Evolutionary conservation across 805 yeast species (phyloP).

Genomic region (Candida orba): DNA sequence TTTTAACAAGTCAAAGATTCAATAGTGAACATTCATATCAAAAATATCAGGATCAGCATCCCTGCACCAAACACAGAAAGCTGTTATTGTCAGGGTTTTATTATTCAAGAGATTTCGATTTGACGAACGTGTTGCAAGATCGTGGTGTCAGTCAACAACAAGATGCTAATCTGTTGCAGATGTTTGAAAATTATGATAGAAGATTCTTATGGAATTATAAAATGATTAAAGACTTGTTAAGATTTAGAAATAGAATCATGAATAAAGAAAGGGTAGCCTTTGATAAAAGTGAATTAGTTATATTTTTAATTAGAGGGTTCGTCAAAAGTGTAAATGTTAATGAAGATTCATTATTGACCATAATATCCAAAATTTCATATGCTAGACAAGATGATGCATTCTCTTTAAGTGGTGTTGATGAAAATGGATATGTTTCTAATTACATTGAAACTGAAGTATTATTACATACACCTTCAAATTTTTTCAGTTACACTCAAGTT

Average conservation of each 20-base stretch:
- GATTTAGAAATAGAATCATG: slow-evolving; percentile 63
- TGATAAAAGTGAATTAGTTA: slow-evolving; percentile 65
- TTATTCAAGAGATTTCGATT: slow-evolving; percentile 83
- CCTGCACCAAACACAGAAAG: slow-evolving; percentile 71
- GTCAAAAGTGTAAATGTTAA: slow-evolving; percentile 55
- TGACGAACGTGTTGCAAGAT: slow-evolving; percentile 73
- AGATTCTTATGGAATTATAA: slow-evolving; percentile 89
- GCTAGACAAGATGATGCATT: slow-evolving; percentile 75
- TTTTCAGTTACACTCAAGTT: slow-evolving; percentile 74
- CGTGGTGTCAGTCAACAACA: slow-evolving; percentile 39
- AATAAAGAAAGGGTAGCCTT: slow-evolving; percentile 47
- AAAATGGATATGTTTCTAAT: slow-evolving; percentile 86
- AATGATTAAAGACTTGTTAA: slow-evolving; percentile 71
- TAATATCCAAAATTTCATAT: slow-evolving; percentile 86
- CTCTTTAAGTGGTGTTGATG: slow-evolving; percentile 84
- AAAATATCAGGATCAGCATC: slow-evolving; percentile 50
- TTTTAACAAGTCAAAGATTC: slow-evolving; percentile 19
- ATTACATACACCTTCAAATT: slow-evolving; percentile 39
- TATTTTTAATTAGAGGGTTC: slow-evolving; percentile 86
- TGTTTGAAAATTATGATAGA: slow-evolving; percentile 49
- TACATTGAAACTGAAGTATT: slow-evolving; percentile 87
- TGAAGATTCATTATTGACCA: slow-evolving; percentile 43
- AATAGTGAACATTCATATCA: slow-evolving; percentile 19
- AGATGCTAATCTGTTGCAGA: slow-evolving; percentile 27
- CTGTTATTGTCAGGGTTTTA: slow-evolving; percentile 80